Base-by-base conservation (phyloP, 805 yeast genomes). In the Cephaloascus albidus region DNA sequence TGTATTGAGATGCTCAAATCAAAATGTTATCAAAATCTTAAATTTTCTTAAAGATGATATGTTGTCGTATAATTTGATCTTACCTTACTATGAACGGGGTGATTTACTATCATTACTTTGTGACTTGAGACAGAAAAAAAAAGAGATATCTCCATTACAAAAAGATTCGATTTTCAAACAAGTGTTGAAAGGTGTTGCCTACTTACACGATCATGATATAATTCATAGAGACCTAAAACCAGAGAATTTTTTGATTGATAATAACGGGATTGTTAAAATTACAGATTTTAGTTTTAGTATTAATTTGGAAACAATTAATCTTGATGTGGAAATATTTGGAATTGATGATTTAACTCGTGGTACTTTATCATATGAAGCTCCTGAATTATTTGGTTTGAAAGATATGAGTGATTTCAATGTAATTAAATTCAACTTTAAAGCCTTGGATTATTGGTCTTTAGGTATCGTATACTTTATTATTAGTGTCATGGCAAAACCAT, bases 171-270 rank as follows among this genome's bases (percentile, higher is more conserved):
- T 72, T 1, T 74, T 74, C 52, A 65, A 65, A 49, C 70, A 65
- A 41, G 54, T 63, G n/a, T 62, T 68, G 15, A 54, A 57, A 34
- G 76, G 69, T 0, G 73, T 73, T 18, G 56, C 61, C 36, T 68
- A 51, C 40, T 50, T 75, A 16, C 81, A 75, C 48, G 43, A 53
- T 5, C 53, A 58, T 14, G 52, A 56, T 12, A 63, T 75, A 3
- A 70, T 60, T 6, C 81, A 74, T 47, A 46, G 79, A 18, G 81
- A 74, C 45, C 53, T 74, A 35, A 74, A 74, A 46, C 79, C 80
- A 2, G 80, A 74, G 43, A 75, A 75, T 50, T 60, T 69, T 34
- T 50, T 75, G 18, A 63, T 74, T 34, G 76, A 67, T 46, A 50
- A 48, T 8, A 46, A 54, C 12, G 81, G 81, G 3, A 53, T 52